These are phyloP conservation scores for Coccomyxa subellipsoidea DNA, from an alignment of 163 green algal genomes.

Conservation along the genomic window DNA sequence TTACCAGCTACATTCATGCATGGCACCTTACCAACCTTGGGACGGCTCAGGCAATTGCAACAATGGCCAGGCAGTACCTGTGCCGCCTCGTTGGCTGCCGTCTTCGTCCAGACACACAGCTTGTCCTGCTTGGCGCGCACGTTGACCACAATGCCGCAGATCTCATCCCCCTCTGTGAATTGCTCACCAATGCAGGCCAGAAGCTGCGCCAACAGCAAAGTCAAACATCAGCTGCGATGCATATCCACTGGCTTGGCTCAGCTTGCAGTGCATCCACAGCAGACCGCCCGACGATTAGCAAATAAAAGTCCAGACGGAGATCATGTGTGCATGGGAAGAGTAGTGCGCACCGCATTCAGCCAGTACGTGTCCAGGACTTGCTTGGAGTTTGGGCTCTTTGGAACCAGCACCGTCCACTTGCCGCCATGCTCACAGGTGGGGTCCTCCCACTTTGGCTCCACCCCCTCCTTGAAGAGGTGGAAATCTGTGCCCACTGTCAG, in stretches of 20 bases:
- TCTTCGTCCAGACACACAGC: constrained; percentile 95
- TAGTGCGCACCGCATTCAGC: constrained; percentile 77
- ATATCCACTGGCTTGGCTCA: too few relatives aligned
- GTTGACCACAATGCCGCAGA: constrained; percentile 93
- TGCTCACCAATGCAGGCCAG: constrained; percentile 98
- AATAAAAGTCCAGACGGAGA: too few relatives aligned
- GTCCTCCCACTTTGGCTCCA: constrained; percentile 99
- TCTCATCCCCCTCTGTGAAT: constrained; percentile 93
- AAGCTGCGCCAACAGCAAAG: constrained; percentile 56
- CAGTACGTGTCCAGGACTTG: constrained; percentile 85
- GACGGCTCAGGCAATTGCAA: too few relatives aligned
- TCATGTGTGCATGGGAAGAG: too few relatives aligned
- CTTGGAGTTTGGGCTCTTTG: constrained; percentile 57
- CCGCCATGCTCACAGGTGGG: constrained; percentile 83
- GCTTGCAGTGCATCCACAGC: too few relatives aligned
- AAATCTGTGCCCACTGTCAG: constrained; percentile 88
- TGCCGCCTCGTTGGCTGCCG: constrained; percentile 86
- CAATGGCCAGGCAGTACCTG: constrained; percentile 60
- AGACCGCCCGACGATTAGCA: too few relatives aligned
- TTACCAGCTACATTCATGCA: too few relatives aligned
- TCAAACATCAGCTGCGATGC: too few relatives aligned
- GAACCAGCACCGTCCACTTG: constrained; percentile 87
- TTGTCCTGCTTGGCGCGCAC: constrained; percentile 83
- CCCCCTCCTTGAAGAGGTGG: constrained; percentile 95
- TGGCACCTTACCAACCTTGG: too few relatives aligned